Evolutionary conservation across 2,329 filamentous ascomycete species (phyloP).

Genomic region (Cladosporium sp.): DNA sequence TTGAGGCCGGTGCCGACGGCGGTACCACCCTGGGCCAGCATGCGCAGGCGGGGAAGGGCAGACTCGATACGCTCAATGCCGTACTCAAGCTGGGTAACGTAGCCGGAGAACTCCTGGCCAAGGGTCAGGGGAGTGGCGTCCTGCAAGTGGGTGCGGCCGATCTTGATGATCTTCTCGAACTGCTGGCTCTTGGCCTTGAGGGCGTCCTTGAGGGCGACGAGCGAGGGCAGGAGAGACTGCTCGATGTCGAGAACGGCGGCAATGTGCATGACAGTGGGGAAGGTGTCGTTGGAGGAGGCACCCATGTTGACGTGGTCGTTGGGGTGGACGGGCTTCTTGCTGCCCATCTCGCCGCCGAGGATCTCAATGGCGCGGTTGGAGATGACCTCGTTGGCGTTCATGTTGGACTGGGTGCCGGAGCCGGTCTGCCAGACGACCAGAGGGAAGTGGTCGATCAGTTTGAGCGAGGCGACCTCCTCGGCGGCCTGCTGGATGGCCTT

Average conservation of each 20-base stretch:
- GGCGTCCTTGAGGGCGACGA: constrained; percentile 76
- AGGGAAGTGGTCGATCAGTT: constrained; percentile 95
- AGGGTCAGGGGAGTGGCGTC: constrained; percentile 94
- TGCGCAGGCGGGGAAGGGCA: constrained; percentile 75
- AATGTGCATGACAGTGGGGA: constrained; percentile 99
- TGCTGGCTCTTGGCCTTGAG: constrained; percentile 84
- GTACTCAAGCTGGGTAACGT: constrained; percentile 89
- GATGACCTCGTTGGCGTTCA: constrained; percentile 99
- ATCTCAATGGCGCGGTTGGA: constrained; percentile 99
- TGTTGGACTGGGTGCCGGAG: constrained; percentile 98
- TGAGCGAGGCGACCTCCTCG: constrained; percentile 85
- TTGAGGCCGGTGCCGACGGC: constrained; percentile 97
- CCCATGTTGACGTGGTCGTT: constrained; percentile 99
- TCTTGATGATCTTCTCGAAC: constrained; percentile 97
- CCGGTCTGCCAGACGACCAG: constrained; percentile 99
- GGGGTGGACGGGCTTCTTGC: constrained; percentile 97
- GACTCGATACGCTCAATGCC: constrained; percentile 83
- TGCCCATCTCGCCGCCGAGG: constrained; percentile 85
- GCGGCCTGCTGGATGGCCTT: constrained; percentile 93
- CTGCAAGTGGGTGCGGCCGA: constrained; percentile 94
- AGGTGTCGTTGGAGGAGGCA: constrained; percentile 97
- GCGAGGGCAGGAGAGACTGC: constrained; percentile 74
- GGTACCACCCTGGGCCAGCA: constrained; percentile 91
- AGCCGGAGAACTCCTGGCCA: constrained; percentile 96
- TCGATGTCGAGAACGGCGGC: constrained; percentile 92